phyloP scores from a whole-genome alignment of 2,329 filamentous ascomycete species.

The Madurella fahalii region DNA sequence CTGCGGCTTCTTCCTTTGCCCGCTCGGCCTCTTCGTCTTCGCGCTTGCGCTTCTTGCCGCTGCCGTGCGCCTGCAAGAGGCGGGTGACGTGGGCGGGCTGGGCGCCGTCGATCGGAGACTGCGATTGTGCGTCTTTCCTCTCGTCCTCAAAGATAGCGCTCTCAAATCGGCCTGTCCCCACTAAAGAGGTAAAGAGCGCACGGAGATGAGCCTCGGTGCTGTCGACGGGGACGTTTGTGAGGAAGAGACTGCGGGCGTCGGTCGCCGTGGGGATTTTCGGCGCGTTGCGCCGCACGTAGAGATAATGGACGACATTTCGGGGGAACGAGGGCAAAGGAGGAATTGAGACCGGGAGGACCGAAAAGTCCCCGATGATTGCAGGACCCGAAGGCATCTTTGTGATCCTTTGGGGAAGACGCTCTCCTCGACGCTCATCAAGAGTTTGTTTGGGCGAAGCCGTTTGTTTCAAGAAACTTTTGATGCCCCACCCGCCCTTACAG shows the following conservation, averaged over 20 bases:
- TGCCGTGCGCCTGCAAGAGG: slow-evolving; percentile 31
- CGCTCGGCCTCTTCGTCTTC: slow-evolving; percentile 60
- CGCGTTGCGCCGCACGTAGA: slow-evolving; percentile 81
- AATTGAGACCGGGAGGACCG: slow-evolving; percentile 64
- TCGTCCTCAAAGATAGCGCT: slow-evolving; percentile 69
- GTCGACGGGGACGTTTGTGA: slow-evolving; percentile 86
- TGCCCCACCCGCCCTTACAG: slow-evolving; percentile 8
- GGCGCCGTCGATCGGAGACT: slow-evolving; percentile 31
- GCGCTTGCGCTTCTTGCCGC: slow-evolving; percentile 50
- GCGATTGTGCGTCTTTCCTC: slow-evolving; percentile 34
- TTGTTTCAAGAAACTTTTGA: slow-evolving; percentile 18
- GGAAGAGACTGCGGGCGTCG: slow-evolving; percentile 76
- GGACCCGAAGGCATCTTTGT: slow-evolving; percentile 33
- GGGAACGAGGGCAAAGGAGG: slow-evolving; percentile 60
- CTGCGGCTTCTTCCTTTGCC: slow-evolving; percentile 53
- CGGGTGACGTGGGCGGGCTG: slow-evolving; percentile 44
- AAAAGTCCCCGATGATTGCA: slow-evolving; percentile 58
- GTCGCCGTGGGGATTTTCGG: slow-evolving; percentile 71
- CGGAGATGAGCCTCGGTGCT: slow-evolving; percentile 74
- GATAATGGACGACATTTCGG: slow-evolving; percentile 65
- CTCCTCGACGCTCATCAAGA: not conserved
- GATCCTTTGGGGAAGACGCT: slow-evolving; percentile 10
- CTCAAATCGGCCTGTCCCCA: slow-evolving; percentile 77
- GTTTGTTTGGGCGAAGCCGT: not conserved
- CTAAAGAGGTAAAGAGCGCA: slow-evolving; percentile 66